Base-by-base conservation (phyloP, 805 yeast species). In the Metschnikowia arizonensis region DNA sequence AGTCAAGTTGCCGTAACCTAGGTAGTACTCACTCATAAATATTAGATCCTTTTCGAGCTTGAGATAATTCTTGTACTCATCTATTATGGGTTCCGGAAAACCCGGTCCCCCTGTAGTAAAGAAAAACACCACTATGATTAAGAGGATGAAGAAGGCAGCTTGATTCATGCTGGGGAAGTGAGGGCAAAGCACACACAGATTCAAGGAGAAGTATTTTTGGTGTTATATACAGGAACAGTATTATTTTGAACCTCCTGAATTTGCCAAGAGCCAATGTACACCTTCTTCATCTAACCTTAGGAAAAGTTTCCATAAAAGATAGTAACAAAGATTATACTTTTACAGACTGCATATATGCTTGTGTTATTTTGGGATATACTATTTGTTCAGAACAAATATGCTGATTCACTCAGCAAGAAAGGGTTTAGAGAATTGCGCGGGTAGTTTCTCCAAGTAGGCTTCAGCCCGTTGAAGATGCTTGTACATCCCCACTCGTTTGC, bases 1-100 rank as follows among this genome's bases (percentile, higher is more conserved):
- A 0, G 93, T 84, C 12, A 87, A 61, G 54, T 85, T 83, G 1
- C 85, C 85, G 58, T 81, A 82, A 5, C 86, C 88, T 3, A 63
- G 48, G 15, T 58, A 44, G 59, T 74, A 82, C 1, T 75, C 69
- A 34, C 77, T 60, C 31, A 70, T 65, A 11, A 50, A 53, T 28
- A 83, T 50, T 34, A 52, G 49, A 4, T 41, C 32, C n/a, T 45
- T 55, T 35, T 53, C 42, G n/a, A 44, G 29, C 28, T 45, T 44
- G 5, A 69, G 49, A 23, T 56, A 46, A n/a, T 54, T 47, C 40
- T 61, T 65, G 48, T 60, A 68, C 14, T 46, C 42, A 11, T 33
- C 45, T 31, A 68, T 47, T 18, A 67, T 59, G 12, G 50, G 61
- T 29, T 58, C 50, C 36, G 67, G 69, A 40, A 47, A 48, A 8